These are phyloP conservation scores for Hyparrhenia diplandra DNA, from an alignment of 176 grass and related monocot species.

Conservation along the genomic window DNA sequence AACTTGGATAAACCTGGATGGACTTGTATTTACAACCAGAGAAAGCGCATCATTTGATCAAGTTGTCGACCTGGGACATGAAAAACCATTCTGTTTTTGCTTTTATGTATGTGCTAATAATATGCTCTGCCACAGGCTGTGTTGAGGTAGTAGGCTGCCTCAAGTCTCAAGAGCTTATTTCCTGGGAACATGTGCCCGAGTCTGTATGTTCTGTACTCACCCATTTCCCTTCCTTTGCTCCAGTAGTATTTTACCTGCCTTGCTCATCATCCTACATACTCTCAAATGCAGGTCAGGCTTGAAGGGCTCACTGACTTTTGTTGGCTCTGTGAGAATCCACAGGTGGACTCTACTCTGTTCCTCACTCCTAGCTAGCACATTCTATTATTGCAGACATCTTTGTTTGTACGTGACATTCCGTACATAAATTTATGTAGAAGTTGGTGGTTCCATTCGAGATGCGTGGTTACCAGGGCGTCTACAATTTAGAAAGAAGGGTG, in stretches of 20 bases:
- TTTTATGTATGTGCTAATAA: background rate
- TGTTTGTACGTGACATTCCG: background rate
- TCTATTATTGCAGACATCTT: background rate
- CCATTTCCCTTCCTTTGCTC: background rate
- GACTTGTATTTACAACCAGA: background rate
- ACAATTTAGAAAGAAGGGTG: slow-evolving; percentile 76
- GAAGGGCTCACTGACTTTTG: slow-evolving; percentile 83
- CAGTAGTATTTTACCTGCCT: background rate
- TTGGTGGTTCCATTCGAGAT: slow-evolving; percentile 86
- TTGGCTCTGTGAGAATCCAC: slow-evolving; percentile 84
- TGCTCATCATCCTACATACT: background rate
- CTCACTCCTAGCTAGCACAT: background rate
- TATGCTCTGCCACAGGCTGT: slow-evolving; percentile 38
- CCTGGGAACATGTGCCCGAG: slow-evolving; percentile 72
- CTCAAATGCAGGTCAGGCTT: slow-evolving; percentile 65
- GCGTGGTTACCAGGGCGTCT: slow-evolving; percentile 77
- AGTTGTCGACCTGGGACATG: background rate
- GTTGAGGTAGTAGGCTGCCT: slow-evolving; percentile 83
- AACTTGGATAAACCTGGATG: background rate
- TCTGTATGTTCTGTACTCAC: slow-evolving; percentile 26
- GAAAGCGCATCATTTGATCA: background rate
- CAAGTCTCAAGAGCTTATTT: slow-evolving; percentile 60
- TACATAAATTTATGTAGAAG: slow-evolving; percentile 43
- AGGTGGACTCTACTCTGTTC: slow-evolving; percentile 19
- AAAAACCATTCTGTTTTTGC: background rate